Evolutionary conservation across 73 alveolate genomes (phyloP).

Genomic region (Tetrahymena elliotti): DNA sequence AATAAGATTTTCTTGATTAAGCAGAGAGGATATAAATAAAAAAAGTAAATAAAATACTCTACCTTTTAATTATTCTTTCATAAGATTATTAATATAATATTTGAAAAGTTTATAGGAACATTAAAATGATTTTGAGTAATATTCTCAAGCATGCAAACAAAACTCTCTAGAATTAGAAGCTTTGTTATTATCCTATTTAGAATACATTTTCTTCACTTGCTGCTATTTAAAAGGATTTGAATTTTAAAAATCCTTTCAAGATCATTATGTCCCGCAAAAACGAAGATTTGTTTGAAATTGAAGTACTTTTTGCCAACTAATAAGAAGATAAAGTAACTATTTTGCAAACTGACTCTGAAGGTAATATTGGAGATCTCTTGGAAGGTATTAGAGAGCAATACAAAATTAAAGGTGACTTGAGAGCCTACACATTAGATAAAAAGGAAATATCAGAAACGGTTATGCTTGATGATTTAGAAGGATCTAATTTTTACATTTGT

Average conservation of each 20-base stretch:
- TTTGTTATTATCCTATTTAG: background rate
- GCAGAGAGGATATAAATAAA: background rate
- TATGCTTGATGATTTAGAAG: background rate
- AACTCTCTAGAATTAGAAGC: background rate
- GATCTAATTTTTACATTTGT: background rate
- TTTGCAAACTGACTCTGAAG: background rate
- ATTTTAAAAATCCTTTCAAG: background rate
- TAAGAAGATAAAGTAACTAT: background rate
- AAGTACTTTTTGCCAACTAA: background rate
- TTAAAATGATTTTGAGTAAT: background rate
- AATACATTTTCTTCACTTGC: background rate
- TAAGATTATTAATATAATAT: no score
- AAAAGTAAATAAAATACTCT: background rate
- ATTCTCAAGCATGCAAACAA: background rate
- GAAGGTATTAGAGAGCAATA: background rate
- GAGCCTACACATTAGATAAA: background rate
- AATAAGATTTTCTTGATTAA: background rate
- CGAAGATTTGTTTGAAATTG: background rate
- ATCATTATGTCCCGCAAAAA: background rate
- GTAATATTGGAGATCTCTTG: background rate
- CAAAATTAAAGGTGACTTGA: background rate
- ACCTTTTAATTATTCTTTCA: background rate
- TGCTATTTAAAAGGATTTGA: background rate
- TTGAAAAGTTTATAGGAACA: background rate
- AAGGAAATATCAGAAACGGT: background rate